Evolutionary conservation across 2,329 filamentous ascomycete species (phyloP).

Genomic region (Penicillium italicum): DNA sequence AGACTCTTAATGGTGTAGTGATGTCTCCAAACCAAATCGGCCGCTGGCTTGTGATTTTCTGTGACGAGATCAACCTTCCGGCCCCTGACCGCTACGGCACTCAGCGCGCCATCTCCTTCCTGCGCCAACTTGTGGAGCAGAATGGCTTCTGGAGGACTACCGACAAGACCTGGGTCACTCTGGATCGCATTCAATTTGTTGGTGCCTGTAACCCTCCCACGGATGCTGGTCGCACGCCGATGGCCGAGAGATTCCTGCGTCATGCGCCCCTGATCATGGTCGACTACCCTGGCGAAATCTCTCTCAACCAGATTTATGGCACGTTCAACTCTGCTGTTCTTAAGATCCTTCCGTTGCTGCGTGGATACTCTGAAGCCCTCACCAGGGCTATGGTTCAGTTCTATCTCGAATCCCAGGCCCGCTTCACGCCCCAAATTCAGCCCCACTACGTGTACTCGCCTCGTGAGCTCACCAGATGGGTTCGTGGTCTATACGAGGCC

Average conservation of each 20-base stretch:
- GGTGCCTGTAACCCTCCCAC: slow-evolving; percentile 98
- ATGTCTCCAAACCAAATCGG: slow-evolving; percentile 95
- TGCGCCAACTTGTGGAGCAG: slow-evolving; percentile 95
- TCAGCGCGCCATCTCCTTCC: slow-evolving; percentile 93
- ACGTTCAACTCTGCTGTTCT: slow-evolving; percentile 95
- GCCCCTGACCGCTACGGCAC: slow-evolving; percentile 97
- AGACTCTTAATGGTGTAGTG: slow-evolving; percentile 92
- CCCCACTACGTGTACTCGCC: slow-evolving; percentile 99
- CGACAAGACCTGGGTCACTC: slow-evolving; percentile 95
- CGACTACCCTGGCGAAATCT: slow-evolving; percentile 94
- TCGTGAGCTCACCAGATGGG: slow-evolving; percentile 96
- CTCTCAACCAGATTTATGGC: slow-evolving; percentile 94
- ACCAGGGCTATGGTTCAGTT: slow-evolving; percentile 98
- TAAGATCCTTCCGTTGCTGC: slow-evolving; percentile 92
- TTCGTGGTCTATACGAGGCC: slow-evolving; percentile 93
- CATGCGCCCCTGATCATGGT: slow-evolving; percentile 99
- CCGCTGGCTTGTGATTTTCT: slow-evolving; percentile 97
- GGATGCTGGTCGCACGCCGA: slow-evolving; percentile 90
- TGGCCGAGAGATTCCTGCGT: slow-evolving; percentile 88
- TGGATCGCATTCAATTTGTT: slow-evolving; percentile 98
- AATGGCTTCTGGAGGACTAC: slow-evolving; percentile 98
- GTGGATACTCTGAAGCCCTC: slow-evolving; percentile 88
- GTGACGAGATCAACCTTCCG: slow-evolving; percentile 98
- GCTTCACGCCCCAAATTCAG: slow-evolving; percentile 94
- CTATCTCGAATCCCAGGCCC: slow-evolving; percentile 88